Evolutionary conservation across 1,284 basidiomycete species (phyloP).

Genomic region (Heterobasidion annosum): DNA sequence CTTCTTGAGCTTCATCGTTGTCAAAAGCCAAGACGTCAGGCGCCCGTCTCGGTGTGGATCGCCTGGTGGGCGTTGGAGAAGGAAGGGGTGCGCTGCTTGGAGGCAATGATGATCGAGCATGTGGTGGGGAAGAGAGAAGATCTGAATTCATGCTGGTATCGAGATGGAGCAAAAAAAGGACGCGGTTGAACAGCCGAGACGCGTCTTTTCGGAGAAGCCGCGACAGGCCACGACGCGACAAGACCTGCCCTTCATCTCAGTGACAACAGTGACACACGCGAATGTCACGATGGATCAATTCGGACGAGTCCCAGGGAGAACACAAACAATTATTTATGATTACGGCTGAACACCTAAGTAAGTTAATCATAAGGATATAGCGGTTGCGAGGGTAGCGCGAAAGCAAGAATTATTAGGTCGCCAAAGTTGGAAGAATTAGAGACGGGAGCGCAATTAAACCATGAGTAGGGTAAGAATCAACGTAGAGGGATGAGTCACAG

Average conservation of each 20-base stretch:
- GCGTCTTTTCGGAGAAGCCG: no score
- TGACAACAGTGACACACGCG: no score
- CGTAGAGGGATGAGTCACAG: not conserved
- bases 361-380: no score
- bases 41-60: constrained; percentile 30
- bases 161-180: no score
- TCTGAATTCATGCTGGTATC: constrained; percentile 9
- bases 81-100: constrained; percentile 58
- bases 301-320: no score
- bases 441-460: not conserved
- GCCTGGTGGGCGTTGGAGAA: constrained; percentile 28
- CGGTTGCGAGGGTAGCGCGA: not conserved
- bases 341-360: no score
- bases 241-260: no score
- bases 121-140: constrained; percentile 27
- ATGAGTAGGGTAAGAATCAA: not conserved
- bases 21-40: constrained; percentile 51
- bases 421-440: not conserved
- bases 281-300: no score
- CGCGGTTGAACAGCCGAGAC: no score
- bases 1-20: constrained; percentile 42
- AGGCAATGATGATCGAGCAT: constrained; percentile 41
- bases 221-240: no score
- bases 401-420: not conserved
- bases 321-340: no score